phyloP scores from a whole-genome alignment of 768 basidiomycete genomes.

The Tephrocybe sp. region DNA sequence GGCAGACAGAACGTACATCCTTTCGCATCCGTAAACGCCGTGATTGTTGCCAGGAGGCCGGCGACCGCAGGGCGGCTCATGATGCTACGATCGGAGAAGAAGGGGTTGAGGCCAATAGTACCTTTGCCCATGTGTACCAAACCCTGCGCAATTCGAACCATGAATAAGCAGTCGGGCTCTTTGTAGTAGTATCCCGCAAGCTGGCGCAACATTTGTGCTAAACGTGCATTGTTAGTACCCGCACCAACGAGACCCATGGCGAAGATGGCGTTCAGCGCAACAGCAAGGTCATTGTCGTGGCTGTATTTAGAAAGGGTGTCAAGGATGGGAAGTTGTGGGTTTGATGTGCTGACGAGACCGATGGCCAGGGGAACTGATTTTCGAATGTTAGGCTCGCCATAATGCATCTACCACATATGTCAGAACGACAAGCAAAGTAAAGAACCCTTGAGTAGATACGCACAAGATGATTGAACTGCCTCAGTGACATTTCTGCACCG shows the following conservation, averaged over 20 bases:
- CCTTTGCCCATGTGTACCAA: constrained; percentile 99
- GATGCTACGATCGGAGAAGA: constrained; percentile 90
- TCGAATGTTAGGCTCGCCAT: constrained; percentile 91
- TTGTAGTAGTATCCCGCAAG: constrained; percentile 98
- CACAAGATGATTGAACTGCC: constrained; percentile 97
- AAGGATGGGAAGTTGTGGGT: constrained; percentile 91
- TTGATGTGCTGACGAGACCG: constrained; percentile 92
- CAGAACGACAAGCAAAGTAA: constrained; percentile 17
- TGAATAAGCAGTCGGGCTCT: constrained; percentile 95
- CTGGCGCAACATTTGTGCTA: constrained; percentile 97
- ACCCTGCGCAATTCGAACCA: constrained; percentile 94
- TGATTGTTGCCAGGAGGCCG: constrained; percentile 83
- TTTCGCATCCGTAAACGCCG: constrained; percentile 93
- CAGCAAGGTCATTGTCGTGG: constrained; percentile 96
- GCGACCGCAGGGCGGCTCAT: constrained; percentile 90
- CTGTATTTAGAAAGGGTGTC: constrained; percentile 99
- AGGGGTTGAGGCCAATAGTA: constrained; percentile 94
- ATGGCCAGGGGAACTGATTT: constrained; percentile 94
- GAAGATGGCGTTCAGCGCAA: constrained; percentile 96
- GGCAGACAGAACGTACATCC: constrained; percentile 62
- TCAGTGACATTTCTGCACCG: constrained; percentile 95
- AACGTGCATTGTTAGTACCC: constrained; percentile 96
- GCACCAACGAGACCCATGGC: constrained; percentile 99
- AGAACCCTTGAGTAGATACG: constrained; percentile 22
- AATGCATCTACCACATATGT: constrained; percentile 82